Evolutionary conservation across 768 basidiomycete species (phyloP), one percentile per base, ranked within the genome.

Genomic region (Pleurotus djamor): DNA sequence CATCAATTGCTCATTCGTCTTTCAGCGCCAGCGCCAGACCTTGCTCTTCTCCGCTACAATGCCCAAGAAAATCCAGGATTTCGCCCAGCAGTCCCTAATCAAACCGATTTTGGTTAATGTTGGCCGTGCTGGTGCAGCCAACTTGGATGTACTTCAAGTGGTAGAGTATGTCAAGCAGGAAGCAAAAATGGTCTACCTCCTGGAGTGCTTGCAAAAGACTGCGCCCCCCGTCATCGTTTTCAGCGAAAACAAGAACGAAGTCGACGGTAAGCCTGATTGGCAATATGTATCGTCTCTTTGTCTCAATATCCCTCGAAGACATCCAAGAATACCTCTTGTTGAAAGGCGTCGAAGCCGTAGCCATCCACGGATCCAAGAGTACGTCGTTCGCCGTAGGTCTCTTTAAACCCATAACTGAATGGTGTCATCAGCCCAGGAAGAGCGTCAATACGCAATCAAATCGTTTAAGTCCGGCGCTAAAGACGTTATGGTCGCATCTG

Each of bases 111-210:
- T 98, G 34, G 95, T 99, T 64, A 99, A 99, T 70, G 96, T 98
- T 47, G 96, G 97, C 21, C 90, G 97, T 68, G 96, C 97, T 5
- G 97, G 97, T 67, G 97, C 97, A 17, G 97, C 97, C 44, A 96
- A 96, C 72, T 74, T 99, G 71, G 96, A 98, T 68, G 94, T 99
- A 2, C 80, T 98, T 33, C 94, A 95, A 68, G 91, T 98, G 34
- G 93, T 98, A 17, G 97, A 99, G 76, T 98, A 97, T 66, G 97
- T 99, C 66, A 99, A 99, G 75, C 95, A 97, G 70, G 97, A 98
- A 74, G 97, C 97, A 0, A 99, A 99, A 75, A 98, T 98, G 97
- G 96, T 99, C 1, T 99, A 98, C 72, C 82, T 98, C 13, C 79
- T 99, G 49, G 97, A 99, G 72, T 98, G 96, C 71, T 73, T 99